Evolutionary conservation across 768 basidiomycete genomes (phyloP), one percentile per base, ranked within the genome.

Genomic region (Naganishia randhawae): DNA sequence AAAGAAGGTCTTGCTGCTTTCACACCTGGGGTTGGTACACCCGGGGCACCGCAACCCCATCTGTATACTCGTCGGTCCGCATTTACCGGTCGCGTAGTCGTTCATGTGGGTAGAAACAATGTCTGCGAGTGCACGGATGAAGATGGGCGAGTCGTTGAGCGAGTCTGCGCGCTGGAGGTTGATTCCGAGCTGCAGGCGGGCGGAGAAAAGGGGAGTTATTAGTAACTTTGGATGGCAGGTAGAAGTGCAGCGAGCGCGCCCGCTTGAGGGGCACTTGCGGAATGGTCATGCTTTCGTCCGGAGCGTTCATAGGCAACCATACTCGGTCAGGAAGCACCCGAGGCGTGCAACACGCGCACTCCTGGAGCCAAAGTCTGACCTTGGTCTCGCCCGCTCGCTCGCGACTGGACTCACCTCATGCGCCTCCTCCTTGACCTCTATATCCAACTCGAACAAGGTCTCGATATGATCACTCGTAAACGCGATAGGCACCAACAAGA

Each of bases 381-480:
- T n/a, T n/a, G n/a, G n/a, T n/a, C n/a, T n/a, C n/a, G n/a, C n/a
- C 29, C 8, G 29, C 16, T 14, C 51, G 7, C 8, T n/a, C 7
- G 6, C 27, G 51, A 51, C 22, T 52, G 2, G n/a, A 76, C 86
- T 76, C 73, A 93, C 93, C 86, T 95, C 88, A 78, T 85, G 85
- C 10, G 90, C 96, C 81, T 98, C 94, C 81, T 87, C 88, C 67
- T 85, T 85, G 76, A 98, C 96, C 79, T 99, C 96, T 63, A 94
- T 79, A 79, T 99, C 96, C 57, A 98, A 84, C 82, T 99, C 96
- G 75, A 90, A 98, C 57, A 99, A 83, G 27, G 96, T 99, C 83
- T 99, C 96, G 75, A 99, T 98, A 78, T 99, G 96, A 81, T 99
- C 96, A 78, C 89, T 93, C 16, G 96, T 99, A 82, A 99, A 99